Base-by-base conservation (phyloP, 345 rosid genomes). In the Aquilaria malaccensis region DNA sequence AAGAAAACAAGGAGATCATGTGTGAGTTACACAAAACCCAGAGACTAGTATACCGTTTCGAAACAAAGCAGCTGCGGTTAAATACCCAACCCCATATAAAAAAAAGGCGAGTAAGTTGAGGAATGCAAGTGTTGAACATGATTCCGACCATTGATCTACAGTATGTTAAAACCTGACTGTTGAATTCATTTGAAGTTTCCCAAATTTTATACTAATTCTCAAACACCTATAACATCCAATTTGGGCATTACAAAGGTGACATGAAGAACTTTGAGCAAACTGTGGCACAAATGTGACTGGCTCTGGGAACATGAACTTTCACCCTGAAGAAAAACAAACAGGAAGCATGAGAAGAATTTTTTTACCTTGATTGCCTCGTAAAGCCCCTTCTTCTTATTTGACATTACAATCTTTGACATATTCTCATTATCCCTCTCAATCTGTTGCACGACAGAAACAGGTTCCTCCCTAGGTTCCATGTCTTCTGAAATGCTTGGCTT, bases 331-430 rank as follows among this genome's bases (percentile, higher is more conserved):
- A 2, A 45, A 32, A 15, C 43, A 37, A 15, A 50, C 11, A 30
- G 22, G 29, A 12, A 13, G 30, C 22, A 60, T 22, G 52, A 45
- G 60, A 30, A 10, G 37, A 37, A 48, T 2, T 15, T 57, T 45
- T 32, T 69, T 79, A 93, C 98, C 96, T 78, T 55, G 60, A 88
- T 86, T 51, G 97, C 96, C 14, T 73, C 65, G 13, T 62, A 72
- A 48, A 90, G 89, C 45, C 80, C 79, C 74, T 83, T 86, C 85
- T 80, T 73, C 53, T 78, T 86, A 46, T 89, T 82, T 4, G 96
- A 65, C 93, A 94, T 86, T 63, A 72, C 2, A 43, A 75, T 22
- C 59, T 13, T 55, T 1, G 83, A 41, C 71, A 78, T 73, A 52
- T 52, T 72, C 33, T 76, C 82, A 0, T 55, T 0, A 66, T 87